These are phyloP conservation scores for Coniosporium tulheliwenetii DNA, from an alignment of 2,329 filamentous ascomycete genomes.

Conservation along the genomic window DNA sequence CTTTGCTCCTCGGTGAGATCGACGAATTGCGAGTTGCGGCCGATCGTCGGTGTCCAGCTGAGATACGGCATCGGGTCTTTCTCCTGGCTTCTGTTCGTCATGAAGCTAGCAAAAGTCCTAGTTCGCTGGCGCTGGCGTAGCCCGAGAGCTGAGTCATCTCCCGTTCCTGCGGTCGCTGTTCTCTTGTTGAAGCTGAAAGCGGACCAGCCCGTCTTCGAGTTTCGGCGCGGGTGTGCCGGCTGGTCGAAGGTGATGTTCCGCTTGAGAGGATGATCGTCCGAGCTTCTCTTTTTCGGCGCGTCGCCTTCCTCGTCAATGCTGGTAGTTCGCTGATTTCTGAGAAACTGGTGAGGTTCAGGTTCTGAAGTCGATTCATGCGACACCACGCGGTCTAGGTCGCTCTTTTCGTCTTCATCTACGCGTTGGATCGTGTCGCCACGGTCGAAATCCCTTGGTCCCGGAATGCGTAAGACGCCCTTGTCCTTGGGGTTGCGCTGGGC, in stretches of 20 bases:
- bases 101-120: slow-evolving; percentile 44
- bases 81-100: slow-evolving; percentile 37
- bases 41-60: slow-evolving; percentile 84
- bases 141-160: not conserved
- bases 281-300: slow-evolving; percentile 12
- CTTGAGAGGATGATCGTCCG: slow-evolving; percentile 23
- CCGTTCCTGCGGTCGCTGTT: not conserved
- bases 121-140: slow-evolving; percentile 14
- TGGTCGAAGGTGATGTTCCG: slow-evolving; percentile 54
- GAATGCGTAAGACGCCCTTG: slow-evolving; percentile 67
- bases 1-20: slow-evolving; percentile 80
- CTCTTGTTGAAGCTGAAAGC: not conserved
- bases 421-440: slow-evolving; percentile 56
- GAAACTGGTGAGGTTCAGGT: too few relatives aligned
- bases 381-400: slow-evolving; percentile 4
- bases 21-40: slow-evolving; percentile 79
- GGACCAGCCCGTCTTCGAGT: not conserved
- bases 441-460: slow-evolving; percentile 81
- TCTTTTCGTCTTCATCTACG: slow-evolving; percentile 31
- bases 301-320: slow-evolving; percentile 1
- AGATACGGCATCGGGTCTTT: slow-evolving; percentile 64
- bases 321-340: too few relatives aligned
- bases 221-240: slow-evolving; percentile 30
- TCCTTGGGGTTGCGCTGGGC: slow-evolving; percentile 62
- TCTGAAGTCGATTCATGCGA: too few relatives aligned